A percentile compares a stretch with the other conserved stretches of the same genome.
Evolutionary conservation across 305 asterid species (phyloP).

Genomic region (Euphrasia arctica): DNA sequence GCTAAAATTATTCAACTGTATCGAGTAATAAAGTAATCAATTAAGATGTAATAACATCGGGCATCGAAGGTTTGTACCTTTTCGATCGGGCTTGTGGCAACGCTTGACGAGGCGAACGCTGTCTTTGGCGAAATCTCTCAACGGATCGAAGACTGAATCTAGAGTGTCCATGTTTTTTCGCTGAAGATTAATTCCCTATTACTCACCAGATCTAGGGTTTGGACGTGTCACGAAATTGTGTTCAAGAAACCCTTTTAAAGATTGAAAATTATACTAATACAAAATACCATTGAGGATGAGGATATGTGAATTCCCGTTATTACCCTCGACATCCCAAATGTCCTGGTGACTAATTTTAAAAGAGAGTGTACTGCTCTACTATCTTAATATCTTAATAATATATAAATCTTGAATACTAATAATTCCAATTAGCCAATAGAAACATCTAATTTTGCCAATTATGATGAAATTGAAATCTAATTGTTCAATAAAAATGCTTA

Average conservation of each 20-base stretch:
- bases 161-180: constrained; percentile 54
- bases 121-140: constrained; percentile 84
- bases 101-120: constrained; percentile 89
- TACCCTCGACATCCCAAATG: too few species aligned
- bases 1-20: constrained; percentile 31
- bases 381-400: too few species aligned
- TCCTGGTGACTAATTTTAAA: too few species aligned
- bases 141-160: constrained; percentile 82
- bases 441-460: too few species aligned
- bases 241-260: neutral
- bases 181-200: neutral
- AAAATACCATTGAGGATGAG: too few species aligned
- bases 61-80: constrained; percentile 42
- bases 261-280: neutral
- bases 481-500: too few species aligned
- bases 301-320: too few species aligned
- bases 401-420: too few species aligned
- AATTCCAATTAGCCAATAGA: too few species aligned
- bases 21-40: neutral
- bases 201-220: constrained; percentile 25
- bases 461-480: too few species aligned
- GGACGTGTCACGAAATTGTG: too few species aligned
- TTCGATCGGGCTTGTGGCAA: constrained; percentile 95
- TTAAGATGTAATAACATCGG: neutral
- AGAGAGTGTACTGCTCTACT: too few species aligned